Base-by-base conservation (phyloP, 2,329 filamentous ascomycete genomes). In the Claviceps sp. region DNA sequence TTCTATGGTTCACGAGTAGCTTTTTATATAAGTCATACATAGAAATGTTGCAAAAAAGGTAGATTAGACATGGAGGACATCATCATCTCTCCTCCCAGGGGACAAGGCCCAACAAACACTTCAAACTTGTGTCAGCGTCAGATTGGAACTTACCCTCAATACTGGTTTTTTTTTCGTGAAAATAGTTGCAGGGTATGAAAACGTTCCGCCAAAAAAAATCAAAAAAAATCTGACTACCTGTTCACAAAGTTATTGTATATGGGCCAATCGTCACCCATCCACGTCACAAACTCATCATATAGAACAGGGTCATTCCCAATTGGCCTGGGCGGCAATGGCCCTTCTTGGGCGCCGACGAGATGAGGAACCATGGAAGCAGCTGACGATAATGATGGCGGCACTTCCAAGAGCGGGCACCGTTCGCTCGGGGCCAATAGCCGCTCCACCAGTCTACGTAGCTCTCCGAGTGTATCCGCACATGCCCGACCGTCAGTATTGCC, bases 191-290 rank as follows among this genome's bases (percentile, higher is more conserved):
- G 10, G 1, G 10, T 34, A 11, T 34, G 11, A 3, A 10, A 11
- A 34, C 11, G 30, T 34, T 34, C 30, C 26, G 26, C 7, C 24
- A 24, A 6, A 24, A 24, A 11, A 4, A 30, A 30, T 10, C 10
- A 30, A 30, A 30, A 11, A 34, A 30, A 8, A 3, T 10, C 30
- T 11, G 3, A 10, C 30, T 34, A 34, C 11, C 30, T 34, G 30
- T 10, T 34, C 30, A 34, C 30, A 34, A 34, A 34, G 4, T 34
- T 34, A 11, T 59, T 61, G 43, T 64, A 62, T 37, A 61, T 54
- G 26, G 62, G 59, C 66, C 66, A 68, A 38, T 67, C 65, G 44
- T 64, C 62, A 37, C 68, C 66, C 53, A 69, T 67, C 67, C 68
- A 69, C 1, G 64, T 64, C 43, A 66, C 57, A 41, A 70, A 52